Evolutionary conservation across 345 rosid genomes (phyloP).

Genomic region (Arabis hirsuta): DNA sequence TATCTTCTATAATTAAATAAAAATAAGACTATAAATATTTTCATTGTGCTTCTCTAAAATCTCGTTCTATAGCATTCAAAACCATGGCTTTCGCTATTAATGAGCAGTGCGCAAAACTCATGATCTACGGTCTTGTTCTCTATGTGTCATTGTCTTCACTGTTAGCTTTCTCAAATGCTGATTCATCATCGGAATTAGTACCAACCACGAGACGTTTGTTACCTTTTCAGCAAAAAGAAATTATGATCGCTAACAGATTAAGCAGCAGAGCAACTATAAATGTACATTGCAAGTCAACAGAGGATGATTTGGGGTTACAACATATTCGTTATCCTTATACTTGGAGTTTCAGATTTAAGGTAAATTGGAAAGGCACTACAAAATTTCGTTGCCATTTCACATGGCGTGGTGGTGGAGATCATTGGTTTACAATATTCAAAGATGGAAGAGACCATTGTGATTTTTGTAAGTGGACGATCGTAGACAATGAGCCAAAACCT

Average conservation of each 20-base stretch:
- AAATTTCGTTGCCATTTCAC: slow-evolving; percentile 19
- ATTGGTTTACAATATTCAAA: slow-evolving; percentile 11
- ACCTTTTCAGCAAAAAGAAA: slow-evolving; percentile 20
- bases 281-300: slow-evolving; percentile 17
- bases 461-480: background rate
- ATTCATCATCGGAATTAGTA: background rate
- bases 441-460: background rate
- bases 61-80: background rate
- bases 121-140: slow-evolving; percentile 7
- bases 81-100: slow-evolving; percentile 9
- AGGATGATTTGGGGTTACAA: slow-evolving; percentile 16
- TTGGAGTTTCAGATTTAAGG: background rate
- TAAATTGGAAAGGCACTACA: slow-evolving; percentile 22
- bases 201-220: background rate
- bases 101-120: slow-evolving; percentile 3
- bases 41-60: background rate
- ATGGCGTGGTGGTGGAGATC: slow-evolving; percentile 28
- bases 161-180: slow-evolving; percentile 13
- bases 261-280: background rate
- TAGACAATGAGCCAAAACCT: background rate
- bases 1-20: slow-evolving; percentile 5
- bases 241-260: background rate
- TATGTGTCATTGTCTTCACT: background rate
- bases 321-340: background rate
- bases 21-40: background rate